Percentiles rank a stretch among this genome's conserved stretches.
Conservation (phyloP, 1,284 basidiomycete genomes). For the Psilocybe mexicana region DNA sequence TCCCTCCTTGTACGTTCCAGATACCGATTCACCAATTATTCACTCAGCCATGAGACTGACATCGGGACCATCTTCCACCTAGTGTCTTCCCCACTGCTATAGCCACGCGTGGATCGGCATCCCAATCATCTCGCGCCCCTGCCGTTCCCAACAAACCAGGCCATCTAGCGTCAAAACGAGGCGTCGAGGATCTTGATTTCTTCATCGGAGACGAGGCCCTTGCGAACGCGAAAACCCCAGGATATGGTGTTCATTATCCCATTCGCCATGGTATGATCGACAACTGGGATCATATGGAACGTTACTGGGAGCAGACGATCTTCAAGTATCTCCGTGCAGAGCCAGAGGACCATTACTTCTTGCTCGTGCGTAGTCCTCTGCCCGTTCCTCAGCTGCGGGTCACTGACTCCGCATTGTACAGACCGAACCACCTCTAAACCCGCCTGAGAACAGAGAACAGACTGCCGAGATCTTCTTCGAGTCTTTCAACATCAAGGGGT, state of each 20-base stretch:
- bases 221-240: constrained; percentile 88
- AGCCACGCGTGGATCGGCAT: constrained; percentile 75
- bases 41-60: constrained; percentile 6
- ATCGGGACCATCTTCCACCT: constrained; percentile 1
- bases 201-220: constrained; percentile 99
- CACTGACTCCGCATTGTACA: constrained; percentile 32
- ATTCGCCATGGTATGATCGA: constrained; percentile 99
- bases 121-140: constrained; percentile 69
- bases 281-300: constrained; percentile 99
- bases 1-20: constrained; percentile 83
- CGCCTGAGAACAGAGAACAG: constrained; percentile 98
- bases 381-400: not conserved
- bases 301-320: constrained; percentile 99
- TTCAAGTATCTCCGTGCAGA: constrained; percentile 99
- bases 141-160: constrained; percentile 84
- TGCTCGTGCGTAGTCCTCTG: constrained; percentile 68
- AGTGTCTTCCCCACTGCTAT: constrained; percentile 97
- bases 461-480: constrained; percentile 99
- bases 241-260: constrained; percentile 94
- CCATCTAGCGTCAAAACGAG: constrained; percentile 93
- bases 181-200: constrained; percentile 99
- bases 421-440: constrained; percentile 98
- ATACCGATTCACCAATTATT: not conserved
- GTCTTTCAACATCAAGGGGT: constrained; percentile 96
- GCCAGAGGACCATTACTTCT: constrained; percentile 98